Base-by-base conservation (phyloP, 352 stramenopile species). In the Phytophthora sojae region DNA sequence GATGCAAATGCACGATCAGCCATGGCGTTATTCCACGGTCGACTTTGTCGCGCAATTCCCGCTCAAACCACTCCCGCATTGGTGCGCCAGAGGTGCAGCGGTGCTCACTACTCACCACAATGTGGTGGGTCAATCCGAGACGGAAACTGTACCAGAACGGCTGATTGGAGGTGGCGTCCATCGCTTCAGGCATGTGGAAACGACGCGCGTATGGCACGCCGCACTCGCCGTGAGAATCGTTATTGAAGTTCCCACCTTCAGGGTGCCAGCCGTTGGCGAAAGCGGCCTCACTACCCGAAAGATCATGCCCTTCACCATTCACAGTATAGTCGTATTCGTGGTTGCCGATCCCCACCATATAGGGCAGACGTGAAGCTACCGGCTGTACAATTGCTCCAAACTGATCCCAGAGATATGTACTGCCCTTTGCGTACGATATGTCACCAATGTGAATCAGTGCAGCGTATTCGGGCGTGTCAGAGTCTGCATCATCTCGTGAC, bases 371-470 rank as follows among this genome's bases (percentile, higher is more conserved):
- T n/a, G 86, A 81, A 15, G 91, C 80, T 57, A 93, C 83, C 2
- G 81, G 65, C 61, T 96, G 57, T 47, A 97, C 92, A 67, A 97
- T 71, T 17, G 81, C 56, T 15, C 88, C 77, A 60, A 90, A 92
- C 47, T 93, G 81, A 60, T 97, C 92, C 93, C 93, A 98, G 45
- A 92, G 49, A 45, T 78, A 91, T 17, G 86, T 89, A 1, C 60
- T 65, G 17, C 82, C 81, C 52, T 73, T 81, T 9, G 90, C 89
- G 61, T 97, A 97, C 53, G 82, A 76, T 23, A 94, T 61, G 54
- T 97, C 91, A 7, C 91, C 91, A 44, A 97, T 75, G 49, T 96
- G 89, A 72, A 97, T 82, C 35, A 96, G 72, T 1, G 64, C 86
- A 29, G 68, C 73, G 47, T 91, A 82, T 35, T 91, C 79, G 47